These are phyloP conservation scores for Exophiala xenobiotica DNA, from an alignment of 2,329 filamentous ascomycete genomes.

Conservation along the genomic window DNA sequence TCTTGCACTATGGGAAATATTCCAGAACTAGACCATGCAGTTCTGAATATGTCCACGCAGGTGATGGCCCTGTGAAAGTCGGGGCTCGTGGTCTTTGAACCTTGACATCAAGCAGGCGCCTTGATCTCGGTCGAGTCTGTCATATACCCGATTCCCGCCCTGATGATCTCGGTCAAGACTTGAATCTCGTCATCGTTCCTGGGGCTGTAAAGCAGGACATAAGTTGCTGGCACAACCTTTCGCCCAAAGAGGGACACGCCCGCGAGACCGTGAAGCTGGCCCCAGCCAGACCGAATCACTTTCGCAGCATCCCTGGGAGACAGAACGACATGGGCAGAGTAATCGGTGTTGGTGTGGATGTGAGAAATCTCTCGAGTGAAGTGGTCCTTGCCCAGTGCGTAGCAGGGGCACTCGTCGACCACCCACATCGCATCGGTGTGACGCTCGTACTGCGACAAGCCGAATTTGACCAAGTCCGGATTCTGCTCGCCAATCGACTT, in stretches of 20 bases:
- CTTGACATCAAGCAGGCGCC: not conserved
- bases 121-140: conserved; percentile 13
- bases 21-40: no score
- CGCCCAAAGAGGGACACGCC: conserved; percentile 47
- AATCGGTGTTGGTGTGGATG: conserved; percentile 68
- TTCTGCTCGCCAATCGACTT: conserved; percentile 1
- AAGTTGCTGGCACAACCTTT: conserved; percentile 3
- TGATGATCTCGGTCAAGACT: conserved; percentile 60
- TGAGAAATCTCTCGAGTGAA: conserved; percentile 80
- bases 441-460: conserved; percentile 5
- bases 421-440: conserved; percentile 10
- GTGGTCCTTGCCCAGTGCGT: conserved; percentile 6
- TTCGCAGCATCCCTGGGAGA: conserved; percentile 74
- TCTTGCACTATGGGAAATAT: no score
- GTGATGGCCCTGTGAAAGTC: no score
- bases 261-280: conserved; percentile 60
- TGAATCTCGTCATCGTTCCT: conserved; percentile 66
- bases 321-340: conserved; percentile 74
- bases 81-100: not conserved
- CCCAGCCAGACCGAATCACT: conserved; percentile 74
- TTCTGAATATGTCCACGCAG: no score
- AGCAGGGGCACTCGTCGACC: not conserved
- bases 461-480: conserved; percentile 1
- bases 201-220: conserved; percentile 76
- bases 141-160: conserved; percentile 11